Percentiles rank a stretch among this genome's conserved stretches.
These are phyloP conservation scores for Sporisorium scitamineum DNA, from an alignment of 1,284 basidiomycete species.

Conservation along the genomic window DNA sequence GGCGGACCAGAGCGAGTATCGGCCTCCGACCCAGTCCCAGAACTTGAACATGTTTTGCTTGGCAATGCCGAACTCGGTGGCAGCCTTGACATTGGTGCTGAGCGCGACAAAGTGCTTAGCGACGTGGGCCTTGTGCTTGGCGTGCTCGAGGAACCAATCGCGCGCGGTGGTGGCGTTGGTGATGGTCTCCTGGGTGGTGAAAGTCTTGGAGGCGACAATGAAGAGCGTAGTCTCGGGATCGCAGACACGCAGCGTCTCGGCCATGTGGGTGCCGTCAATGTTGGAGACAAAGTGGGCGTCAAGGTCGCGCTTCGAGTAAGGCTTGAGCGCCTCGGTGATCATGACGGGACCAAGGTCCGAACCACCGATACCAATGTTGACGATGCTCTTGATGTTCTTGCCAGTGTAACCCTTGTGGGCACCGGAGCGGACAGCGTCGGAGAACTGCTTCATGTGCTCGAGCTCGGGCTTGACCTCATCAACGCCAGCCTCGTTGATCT, in stretches of 20 bases:
- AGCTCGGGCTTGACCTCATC: constrained; percentile 86
- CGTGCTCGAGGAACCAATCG: constrained; percentile 89
- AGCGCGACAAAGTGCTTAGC: constrained; percentile 99
- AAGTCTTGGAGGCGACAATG: constrained; percentile 98
- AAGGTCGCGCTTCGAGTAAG: constrained; percentile 89
- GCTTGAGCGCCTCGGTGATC: constrained; percentile 96
- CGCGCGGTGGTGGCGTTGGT: constrained; percentile 95
- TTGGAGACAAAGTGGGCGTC: constrained; percentile 93
- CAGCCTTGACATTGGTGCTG: constrained; percentile 93
- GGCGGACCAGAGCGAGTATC: constrained; percentile 98
- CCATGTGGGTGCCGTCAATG: constrained; percentile 97
- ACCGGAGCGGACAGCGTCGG: constrained; percentile 84
- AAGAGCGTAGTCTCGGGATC: constrained; percentile 95
- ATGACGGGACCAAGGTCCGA: constrained; percentile 98
- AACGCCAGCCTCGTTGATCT: constrained; percentile 82
- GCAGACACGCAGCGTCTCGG: constrained; percentile 84
- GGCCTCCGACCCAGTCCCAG: constrained; percentile 99
- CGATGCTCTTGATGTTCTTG: constrained; percentile 91
- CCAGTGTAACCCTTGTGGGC: constrained; percentile 97
- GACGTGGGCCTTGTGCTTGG: constrained; percentile 82
- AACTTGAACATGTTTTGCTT: constrained; percentile 98
- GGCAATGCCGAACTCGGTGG: constrained; percentile 93
- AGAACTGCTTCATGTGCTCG: constrained; percentile 90
- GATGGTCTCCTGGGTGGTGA: constrained; percentile 99
- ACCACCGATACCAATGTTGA: constrained; percentile 99